Percentiles rank a stretch among this genome's conserved stretches.
Evolutionary conservation across 257 asterid species (phyloP).

Genomic region (Prunella vulgaris): DNA sequence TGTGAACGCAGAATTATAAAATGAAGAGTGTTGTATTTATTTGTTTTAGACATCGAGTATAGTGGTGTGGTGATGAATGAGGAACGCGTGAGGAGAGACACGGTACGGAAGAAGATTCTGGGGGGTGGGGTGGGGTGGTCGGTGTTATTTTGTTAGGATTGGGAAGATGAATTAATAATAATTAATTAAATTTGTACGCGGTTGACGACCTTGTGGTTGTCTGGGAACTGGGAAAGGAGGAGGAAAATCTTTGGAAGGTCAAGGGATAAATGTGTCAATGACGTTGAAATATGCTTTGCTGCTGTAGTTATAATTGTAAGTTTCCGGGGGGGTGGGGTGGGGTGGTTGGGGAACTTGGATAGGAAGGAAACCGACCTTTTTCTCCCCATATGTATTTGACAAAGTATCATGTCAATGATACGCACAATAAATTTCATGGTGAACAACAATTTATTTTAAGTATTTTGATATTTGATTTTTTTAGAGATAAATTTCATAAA

Average conservation of each 20-base stretch:
- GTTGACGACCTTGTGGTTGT: neutral
- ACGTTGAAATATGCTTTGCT: neutral
- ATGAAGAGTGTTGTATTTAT: too few species aligned
- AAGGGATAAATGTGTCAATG: conserved; percentile 13
- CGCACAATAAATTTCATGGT: too few species aligned
- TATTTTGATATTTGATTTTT: too few species aligned
- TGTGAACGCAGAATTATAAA: conserved; percentile 42
- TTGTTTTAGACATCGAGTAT: too few species aligned
- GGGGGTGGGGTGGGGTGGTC: neutral
- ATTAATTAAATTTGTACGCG: too few species aligned
- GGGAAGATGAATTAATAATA: neutral
- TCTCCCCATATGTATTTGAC: too few species aligned
- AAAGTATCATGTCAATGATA: too few species aligned
- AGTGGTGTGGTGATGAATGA: neutral
- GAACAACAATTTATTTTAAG: too few species aligned
- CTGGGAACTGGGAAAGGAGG: conserved; percentile 22
- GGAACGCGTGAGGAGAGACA: conserved; percentile 38
- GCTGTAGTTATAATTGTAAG: neutral
- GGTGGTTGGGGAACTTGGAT: too few species aligned
- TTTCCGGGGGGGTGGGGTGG: too few species aligned
- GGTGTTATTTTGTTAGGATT: neutral
- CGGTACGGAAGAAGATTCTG: conserved; percentile 25
- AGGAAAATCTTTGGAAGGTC: conserved; percentile 5
- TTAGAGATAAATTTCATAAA: too few species aligned
- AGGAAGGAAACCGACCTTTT: too few species aligned